Percentiles rank a stretch among this genome's conserved stretches.
These are phyloP conservation scores for Selaginella tamariscina DNA, from an alignment of 75 land plant species.

Conservation along the genomic window DNA sequence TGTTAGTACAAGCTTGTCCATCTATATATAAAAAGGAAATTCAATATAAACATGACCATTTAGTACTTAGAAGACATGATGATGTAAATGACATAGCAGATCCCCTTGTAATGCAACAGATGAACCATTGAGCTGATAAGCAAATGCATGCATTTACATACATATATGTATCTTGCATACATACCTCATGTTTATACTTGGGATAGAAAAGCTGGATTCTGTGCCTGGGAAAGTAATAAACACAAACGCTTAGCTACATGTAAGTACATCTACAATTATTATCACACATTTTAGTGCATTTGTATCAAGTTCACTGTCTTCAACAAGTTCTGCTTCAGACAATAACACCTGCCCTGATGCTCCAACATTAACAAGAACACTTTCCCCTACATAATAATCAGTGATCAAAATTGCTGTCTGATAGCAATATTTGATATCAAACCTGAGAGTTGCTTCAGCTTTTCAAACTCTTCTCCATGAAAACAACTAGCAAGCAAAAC, in stretches of 20 bases:
- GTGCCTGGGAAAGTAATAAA: too few relatives aligned
- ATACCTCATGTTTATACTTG: too few relatives aligned
- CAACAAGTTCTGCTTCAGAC: not conserved
- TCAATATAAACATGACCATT: not conserved
- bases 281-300: too few relatives aligned
- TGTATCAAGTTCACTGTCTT: not conserved
- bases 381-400: not conserved
- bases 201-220: too few relatives aligned
- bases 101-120: too few relatives aligned
- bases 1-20: not conserved
- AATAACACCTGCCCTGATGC: not conserved
- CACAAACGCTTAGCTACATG: too few relatives aligned
- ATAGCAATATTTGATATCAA: not conserved
- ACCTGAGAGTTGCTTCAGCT: slow-evolving; percentile 11
- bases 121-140: too few relatives aligned
- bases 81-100: too few relatives aligned
- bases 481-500: slow-evolving; percentile 17
- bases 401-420: not conserved
- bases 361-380: not conserved
- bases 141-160: too few relatives aligned
- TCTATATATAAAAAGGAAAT: not conserved
- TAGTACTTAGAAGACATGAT: not conserved
- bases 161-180: too few relatives aligned
- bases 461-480: slow-evolving; percentile 2
- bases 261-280: too few relatives aligned